Evolutionary conservation across 352 stramenopile genomes (phyloP).

Genomic region (Phytopythium kandeliae): DNA sequence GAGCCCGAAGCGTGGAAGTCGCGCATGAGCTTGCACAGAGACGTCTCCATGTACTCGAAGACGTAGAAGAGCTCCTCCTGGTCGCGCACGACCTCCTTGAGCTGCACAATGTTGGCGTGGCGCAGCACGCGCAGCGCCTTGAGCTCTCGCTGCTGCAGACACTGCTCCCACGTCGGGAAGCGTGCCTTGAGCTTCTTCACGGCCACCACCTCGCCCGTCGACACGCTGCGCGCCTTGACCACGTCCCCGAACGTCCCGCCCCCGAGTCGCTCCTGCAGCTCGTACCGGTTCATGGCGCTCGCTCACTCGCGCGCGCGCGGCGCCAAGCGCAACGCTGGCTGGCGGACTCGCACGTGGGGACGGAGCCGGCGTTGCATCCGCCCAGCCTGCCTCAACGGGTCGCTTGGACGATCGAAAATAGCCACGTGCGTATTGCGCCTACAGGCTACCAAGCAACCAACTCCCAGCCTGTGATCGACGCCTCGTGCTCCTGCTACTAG

Average conservation of each 20-base stretch:
- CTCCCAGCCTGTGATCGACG: too few relatives aligned
- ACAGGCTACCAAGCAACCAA: too few relatives aligned
- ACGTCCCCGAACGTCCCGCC: constrained; percentile 94
- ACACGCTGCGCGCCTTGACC: constrained; percentile 84
- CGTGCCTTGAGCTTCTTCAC: constrained; percentile 85
- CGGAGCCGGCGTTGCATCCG: too few relatives aligned
- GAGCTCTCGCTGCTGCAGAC: constrained; percentile 75
- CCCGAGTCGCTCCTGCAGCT: constrained; percentile 89
- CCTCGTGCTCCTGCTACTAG: too few relatives aligned
- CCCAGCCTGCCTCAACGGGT: too few relatives aligned
- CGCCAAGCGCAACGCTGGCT: too few relatives aligned
- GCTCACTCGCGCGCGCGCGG: too few relatives aligned
- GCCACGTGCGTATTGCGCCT: too few relatives aligned
- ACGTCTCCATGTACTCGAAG: constrained; percentile 86
- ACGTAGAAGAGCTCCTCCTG: constrained; percentile 87
- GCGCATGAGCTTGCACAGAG: constrained; percentile 69
- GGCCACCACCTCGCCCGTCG: constrained; percentile 87
- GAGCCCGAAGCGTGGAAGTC: constrained; percentile 13
- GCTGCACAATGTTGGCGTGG: constrained; percentile 80
- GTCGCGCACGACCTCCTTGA: constrained; percentile 84
- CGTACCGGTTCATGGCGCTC: constrained; percentile 91
- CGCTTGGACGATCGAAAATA: too few relatives aligned
- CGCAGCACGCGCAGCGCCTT: constrained; percentile 67
- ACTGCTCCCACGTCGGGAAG: constrained; percentile 80
- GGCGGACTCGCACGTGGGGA: too few relatives aligned